Base-by-base conservation (phyloP, 768 basidiomycete genomes). In the Amanita muscaria region DNA sequence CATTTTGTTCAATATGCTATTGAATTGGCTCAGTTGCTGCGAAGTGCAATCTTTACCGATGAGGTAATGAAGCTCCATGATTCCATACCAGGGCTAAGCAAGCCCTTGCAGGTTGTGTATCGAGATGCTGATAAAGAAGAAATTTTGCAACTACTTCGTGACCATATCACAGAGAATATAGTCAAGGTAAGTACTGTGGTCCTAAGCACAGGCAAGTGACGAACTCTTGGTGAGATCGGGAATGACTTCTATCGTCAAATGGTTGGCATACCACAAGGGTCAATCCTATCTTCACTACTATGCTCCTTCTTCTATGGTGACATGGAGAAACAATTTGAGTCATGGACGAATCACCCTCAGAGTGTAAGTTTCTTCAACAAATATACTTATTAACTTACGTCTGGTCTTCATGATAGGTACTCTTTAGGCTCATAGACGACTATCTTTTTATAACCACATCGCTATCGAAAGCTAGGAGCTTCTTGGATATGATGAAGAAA, bases 221-320 rank as follows among this genome's bases (percentile, higher is more conserved):
- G 30, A 33, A 33, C 24, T 49, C 25, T 30, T 24, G 30, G 19
- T 25, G 51, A 94, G 90, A 91, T 96, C 42, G 88, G 86, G 1
- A 54, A 64, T n/a, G 63, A 74, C 32, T 89, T 83, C 56, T 94
- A 84, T 58, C 79, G 84, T 10, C 96, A 99, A 61, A 76, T 74
- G n/a, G 76, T 88, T 22, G 96, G 96, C 2, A 99, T 99, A 18
- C 94, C 96, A 1, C 96, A 99, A 61, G 96, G 96, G 16, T 97
- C 93, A 2, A 79, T 92, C n/a, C 65, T 98, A n/a, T 96, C 92
- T 5, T 76, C 86, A 0, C 57, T 98, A n/a, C 65, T 99, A 1
- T 99, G 96, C 59, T 85, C 87, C 1, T 88, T 93, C 62, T 96
- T 89, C 59, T 99, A 97, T 52, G 93, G 90, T 5, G 83, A 94